These are phyloP conservation scores for Verticillium klebahnii DNA, from an alignment of 2,329 filamentous ascomycete genomes.

Conservation along the genomic window DNA sequence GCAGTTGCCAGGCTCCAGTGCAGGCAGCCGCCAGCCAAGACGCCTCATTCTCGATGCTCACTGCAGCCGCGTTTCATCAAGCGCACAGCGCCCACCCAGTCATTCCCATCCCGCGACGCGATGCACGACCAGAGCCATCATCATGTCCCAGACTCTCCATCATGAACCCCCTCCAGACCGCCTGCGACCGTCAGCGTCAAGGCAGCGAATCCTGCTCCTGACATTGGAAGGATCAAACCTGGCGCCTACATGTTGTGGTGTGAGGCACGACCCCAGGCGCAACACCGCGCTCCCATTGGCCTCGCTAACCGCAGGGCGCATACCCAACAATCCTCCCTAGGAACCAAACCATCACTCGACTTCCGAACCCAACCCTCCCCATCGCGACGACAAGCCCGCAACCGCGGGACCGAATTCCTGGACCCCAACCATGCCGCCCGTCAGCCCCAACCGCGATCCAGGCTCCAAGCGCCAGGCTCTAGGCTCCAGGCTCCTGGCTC, in stretches of 20 bases:
- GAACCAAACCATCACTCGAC: not conserved
- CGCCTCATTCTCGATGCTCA: not conserved
- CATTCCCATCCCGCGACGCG: not conserved
- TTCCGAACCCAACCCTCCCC: no score
- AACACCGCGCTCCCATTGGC: not conserved
- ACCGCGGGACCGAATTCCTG: not conserved
- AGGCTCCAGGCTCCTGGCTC: not conserved
- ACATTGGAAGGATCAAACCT: not conserved
- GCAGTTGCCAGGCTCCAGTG: not conserved
- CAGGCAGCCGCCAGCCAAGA: not conserved
- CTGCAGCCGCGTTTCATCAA: not conserved
- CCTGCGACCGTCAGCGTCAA: not conserved
- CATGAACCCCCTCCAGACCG: not conserved
- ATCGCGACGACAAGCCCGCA: not conserved
- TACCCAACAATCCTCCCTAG: not conserved
- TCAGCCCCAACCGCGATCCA: not conserved
- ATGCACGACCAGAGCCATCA: not conserved
- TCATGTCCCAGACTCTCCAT: not conserved
- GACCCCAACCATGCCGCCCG: not conserved
- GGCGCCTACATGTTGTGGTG: not conserved
- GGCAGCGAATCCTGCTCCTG: not conserved
- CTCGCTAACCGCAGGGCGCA: not conserved
- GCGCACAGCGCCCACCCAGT: not conserved
- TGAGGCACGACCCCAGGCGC: not conserved
- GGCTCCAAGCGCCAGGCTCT: not conserved